phyloP scores from a whole-genome alignment of 2,329 filamentous ascomycete species.

The Fusarium buharicum region DNA sequence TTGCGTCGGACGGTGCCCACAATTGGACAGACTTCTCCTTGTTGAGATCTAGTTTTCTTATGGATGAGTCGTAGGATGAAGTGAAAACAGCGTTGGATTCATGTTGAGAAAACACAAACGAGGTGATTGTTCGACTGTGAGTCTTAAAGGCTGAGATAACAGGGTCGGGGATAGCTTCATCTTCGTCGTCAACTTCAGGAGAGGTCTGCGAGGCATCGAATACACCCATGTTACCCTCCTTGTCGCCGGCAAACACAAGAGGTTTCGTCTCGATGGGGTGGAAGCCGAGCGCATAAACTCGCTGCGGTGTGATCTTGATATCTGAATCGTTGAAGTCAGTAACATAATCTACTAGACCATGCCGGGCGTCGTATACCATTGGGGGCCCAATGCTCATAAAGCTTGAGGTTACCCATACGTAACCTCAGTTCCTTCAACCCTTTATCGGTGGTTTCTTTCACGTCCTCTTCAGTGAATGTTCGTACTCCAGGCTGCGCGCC shows the following conservation, averaged over 20 bases:
- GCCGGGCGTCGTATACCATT: constrained; percentile 65
- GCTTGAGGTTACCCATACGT: constrained; percentile 77
- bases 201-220: constrained; percentile 85
- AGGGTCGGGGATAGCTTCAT: constrained; percentile 77
- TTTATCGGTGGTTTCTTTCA: constrained; percentile 81
- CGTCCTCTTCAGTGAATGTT: constrained; percentile 87
- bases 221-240: constrained; percentile 88
- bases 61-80: constrained; percentile 91
- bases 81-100: constrained; percentile 83
- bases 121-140: constrained; percentile 87
- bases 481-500: constrained; percentile 82
- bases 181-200: constrained; percentile 70
- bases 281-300: constrained; percentile 87
- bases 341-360: background rate
- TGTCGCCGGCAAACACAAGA: constrained; percentile 92
- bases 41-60: constrained; percentile 84
- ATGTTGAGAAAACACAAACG: constrained; percentile 79
- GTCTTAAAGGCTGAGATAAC: constrained; percentile 90
- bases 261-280: constrained; percentile 89
- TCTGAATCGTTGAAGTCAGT: constrained; percentile 58
- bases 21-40: constrained; percentile 83
- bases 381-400: constrained; percentile 87
- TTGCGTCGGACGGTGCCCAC: constrained; percentile 76
- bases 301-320: constrained; percentile 90
- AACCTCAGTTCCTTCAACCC: constrained; percentile 77